These are phyloP conservation scores for Lentithecium fluviatile DNA, from an alignment of 495 filamentous ascomycete species.

Conservation along the genomic window DNA sequence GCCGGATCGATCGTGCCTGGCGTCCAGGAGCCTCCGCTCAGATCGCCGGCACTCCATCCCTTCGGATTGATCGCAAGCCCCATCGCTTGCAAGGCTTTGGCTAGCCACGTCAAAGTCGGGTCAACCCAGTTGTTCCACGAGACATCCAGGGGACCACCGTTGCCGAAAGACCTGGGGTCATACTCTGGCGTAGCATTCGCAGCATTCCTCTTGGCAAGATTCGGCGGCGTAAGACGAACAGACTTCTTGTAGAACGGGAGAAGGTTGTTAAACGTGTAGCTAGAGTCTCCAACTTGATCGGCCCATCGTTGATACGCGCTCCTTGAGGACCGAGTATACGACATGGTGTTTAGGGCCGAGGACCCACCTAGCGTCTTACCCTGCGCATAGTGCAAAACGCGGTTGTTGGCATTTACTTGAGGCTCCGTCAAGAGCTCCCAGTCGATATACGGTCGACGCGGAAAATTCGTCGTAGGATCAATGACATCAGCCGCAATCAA, in stretches of 20 bases:
- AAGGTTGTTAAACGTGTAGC: constrained; percentile 49
- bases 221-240: constrained; percentile 28
- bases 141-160: constrained; percentile 29
- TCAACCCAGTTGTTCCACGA: constrained; percentile 34
- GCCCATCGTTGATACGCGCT: constrained; percentile 52
- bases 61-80: constrained; percentile 37
- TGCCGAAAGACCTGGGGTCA: constrained; percentile 33
- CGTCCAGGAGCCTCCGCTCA: constrained; percentile 40
- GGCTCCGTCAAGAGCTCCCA: constrained; percentile 12
- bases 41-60: constrained; percentile 42
- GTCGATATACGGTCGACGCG: constrained; percentile 10
- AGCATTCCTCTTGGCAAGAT: constrained; percentile 17
- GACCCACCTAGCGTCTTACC: constrained; percentile 40
- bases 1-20: constrained; percentile 36
- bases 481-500: constrained; percentile 5
- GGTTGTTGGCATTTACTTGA: constrained; percentile 1
- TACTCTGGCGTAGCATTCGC: constrained; percentile 33
- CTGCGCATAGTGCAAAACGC: constrained; percentile 33
- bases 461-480: constrained; percentile 1
- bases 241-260: constrained; percentile 49
- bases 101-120: constrained; percentile 39
- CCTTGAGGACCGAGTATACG: constrained; percentile 40
- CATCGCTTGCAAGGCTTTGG: constrained; percentile 40
- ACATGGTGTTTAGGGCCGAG: constrained; percentile 24
- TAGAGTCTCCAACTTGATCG: constrained; percentile 46